These are phyloP conservation scores for Penicillium turbatum DNA, from an alignment of 495 filamentous ascomycete genomes.

Conservation along the genomic window DNA sequence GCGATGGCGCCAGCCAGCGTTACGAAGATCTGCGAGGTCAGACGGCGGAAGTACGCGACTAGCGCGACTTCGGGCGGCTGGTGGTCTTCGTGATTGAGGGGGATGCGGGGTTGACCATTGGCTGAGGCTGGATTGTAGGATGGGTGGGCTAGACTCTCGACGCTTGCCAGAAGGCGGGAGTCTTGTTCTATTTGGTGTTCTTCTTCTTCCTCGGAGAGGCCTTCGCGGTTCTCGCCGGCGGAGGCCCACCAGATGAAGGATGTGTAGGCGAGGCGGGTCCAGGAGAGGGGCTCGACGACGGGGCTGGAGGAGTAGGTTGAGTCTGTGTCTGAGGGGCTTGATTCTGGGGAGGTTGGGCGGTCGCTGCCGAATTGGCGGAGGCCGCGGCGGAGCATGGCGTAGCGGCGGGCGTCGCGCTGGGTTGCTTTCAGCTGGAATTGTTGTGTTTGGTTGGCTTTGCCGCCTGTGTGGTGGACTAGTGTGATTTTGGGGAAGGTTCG, in stretches of 20 bases:
- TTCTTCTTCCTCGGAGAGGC: conserved; percentile 40
- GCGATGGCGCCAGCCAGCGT: conserved; percentile 55
- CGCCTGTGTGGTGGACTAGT: conserved; percentile 23
- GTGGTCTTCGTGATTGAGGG: conserved; percentile 37
- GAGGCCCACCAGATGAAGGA: conserved; percentile 99
- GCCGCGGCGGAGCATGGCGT: conserved; percentile 63
- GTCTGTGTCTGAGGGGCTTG: conserved; percentile 38
- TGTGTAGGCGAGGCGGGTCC: conserved; percentile 83
- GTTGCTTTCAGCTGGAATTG: conserved; percentile 65
- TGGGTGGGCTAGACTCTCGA: conserved; percentile 36
- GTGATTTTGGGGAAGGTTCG: conserved; percentile 71
- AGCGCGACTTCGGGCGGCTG: conserved; percentile 64
- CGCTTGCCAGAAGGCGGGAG: conserved; percentile 37
- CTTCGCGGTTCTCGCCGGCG: conserved; percentile 75
- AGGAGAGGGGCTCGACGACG: conserved; percentile 75
- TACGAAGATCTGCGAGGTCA: conserved; percentile 68
- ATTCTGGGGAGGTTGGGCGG: conserved; percentile 16
- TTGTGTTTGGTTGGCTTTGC: conserved; percentile 28
- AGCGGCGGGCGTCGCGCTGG: conserved; percentile 83
- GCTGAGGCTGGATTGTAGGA: conserved; percentile 26
- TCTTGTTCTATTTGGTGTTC: conserved; percentile 44
- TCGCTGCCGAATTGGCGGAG: conserved; percentile 51
- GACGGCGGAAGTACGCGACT: conserved; percentile 86
- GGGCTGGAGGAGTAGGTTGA: conserved; percentile 46
- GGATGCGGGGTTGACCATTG: conserved; percentile 29